Evolutionary conservation across 805 yeast species (phyloP).

Genomic region (Metschnikowia kofuensis): DNA sequence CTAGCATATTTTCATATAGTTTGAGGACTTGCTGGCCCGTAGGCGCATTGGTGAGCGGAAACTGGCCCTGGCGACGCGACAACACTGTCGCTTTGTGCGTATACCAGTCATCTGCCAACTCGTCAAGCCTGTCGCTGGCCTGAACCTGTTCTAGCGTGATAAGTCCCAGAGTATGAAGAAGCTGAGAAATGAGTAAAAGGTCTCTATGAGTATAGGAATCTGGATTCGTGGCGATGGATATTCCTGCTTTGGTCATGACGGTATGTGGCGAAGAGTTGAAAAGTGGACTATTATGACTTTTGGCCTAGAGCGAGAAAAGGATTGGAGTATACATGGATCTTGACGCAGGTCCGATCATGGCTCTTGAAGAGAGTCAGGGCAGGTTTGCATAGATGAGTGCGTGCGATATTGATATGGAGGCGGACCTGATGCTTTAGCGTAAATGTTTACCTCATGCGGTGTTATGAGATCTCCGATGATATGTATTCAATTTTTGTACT

Average conservation of each 20-base stretch:
- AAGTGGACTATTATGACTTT: too few relatives aligned
- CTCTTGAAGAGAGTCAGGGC: too few relatives aligned
- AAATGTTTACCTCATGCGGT: too few relatives aligned
- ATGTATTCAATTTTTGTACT: too few relatives aligned
- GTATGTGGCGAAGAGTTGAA: too few relatives aligned
- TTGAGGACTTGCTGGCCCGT: conserved; percentile 19
- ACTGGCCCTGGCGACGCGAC: conserved; percentile 18
- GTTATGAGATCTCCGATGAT: too few relatives aligned
- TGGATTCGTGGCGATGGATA: conserved; percentile 14
- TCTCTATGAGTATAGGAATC: conserved; percentile 25
- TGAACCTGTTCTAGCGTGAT: conserved; percentile 22
- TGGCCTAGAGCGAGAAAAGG: too few relatives aligned
- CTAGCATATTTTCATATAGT: conserved; percentile 28
- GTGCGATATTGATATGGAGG: too few relatives aligned
- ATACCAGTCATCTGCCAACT: conserved; percentile 29
- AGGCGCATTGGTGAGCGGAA: conserved; percentile 16
- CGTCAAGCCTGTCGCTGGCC: conserved; percentile 19
- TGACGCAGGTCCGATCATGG: too few relatives aligned
- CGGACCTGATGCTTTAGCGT: too few relatives aligned
- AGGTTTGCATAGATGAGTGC: too few relatives aligned
- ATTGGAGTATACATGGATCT: too few relatives aligned
- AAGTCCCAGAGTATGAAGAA: conserved; percentile 33
- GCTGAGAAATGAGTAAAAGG: conserved; percentile 35
- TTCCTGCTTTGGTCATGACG: conserved; percentile 1
- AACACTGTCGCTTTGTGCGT: conserved; percentile 27